Evolutionary conservation across 305 asterid genomes (phyloP), one percentile per base, ranked within the genome.

Genomic region (Rubia occidens): DNA sequence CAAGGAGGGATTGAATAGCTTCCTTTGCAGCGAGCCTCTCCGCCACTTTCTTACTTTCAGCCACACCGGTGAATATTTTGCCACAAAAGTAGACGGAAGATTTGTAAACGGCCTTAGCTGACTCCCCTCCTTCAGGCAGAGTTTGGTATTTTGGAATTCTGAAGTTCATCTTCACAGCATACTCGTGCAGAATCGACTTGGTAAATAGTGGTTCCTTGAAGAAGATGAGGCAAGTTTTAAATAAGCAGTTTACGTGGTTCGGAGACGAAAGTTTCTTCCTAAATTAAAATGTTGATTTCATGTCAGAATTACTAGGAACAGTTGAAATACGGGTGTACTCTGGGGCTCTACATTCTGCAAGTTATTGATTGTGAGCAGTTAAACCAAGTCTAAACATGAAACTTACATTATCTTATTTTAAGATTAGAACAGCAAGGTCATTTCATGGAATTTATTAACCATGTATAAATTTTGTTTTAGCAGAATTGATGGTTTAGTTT

Each of bases 141-240:
- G 78, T 74, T 17, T 64, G 47, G 60, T 78, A 81, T 61, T 60
- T 71, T 2, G 81, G 81, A 54, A 66, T 64, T 2, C 24, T 37
- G 56, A 78, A 26, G 69, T 74, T 79, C 67, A 45, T 60, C 77
- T 68, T 81, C 56, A 62, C 71, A 42, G 83, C 76, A 61, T 67
- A 81, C 60, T 81, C 81, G 51, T 78, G 60, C 60, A 81, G 58
- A 37, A 81, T 75, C 17, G 80, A 73, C 61, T 81, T 78, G 73
- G 81, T 78, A 40, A 70, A 58, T 7, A 44, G 69, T 0, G 72
- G 81, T 14, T 76, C 70, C 81, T 81, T 9, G 3, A 55, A 56
- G 4, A 45, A 44, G 24, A 72, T 2, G 13, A 20, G 63, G n/a
- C 21, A 58, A 32, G 20, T 18, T 20, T 24, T 32, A 11, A 59